These are phyloP conservation scores for Lolium rigidum DNA, from an alignment of 176 grass and related monocot species.

Conservation along the genomic window DNA sequence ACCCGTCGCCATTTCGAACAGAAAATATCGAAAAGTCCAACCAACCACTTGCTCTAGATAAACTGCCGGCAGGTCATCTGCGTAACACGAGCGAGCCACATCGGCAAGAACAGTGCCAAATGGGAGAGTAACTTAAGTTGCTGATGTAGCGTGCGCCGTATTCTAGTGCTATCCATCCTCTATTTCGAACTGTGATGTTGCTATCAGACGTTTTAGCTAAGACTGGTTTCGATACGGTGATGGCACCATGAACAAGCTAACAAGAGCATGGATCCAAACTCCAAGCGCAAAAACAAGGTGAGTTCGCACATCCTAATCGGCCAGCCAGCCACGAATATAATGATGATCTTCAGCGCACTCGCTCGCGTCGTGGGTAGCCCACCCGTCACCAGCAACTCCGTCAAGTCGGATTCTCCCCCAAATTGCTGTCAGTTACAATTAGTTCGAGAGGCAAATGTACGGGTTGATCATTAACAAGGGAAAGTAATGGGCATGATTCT, in stretches of 20 bases:
- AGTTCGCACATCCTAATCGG: constrained; percentile 46
- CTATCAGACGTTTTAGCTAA: neutral
- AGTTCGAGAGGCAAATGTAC: neutral
- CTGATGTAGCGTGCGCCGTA: neutral
- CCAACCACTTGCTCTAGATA: constrained; percentile 1
- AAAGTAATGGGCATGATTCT: neutral
- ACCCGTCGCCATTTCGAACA: constrained; percentile 16
- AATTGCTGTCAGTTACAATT: neutral
- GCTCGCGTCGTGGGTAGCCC: constrained; percentile 44
- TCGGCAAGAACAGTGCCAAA: constrained; percentile 34
- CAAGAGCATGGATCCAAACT: neutral
- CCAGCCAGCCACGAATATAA: neutral
- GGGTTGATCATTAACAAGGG: neutral
- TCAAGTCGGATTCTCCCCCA: neutral
- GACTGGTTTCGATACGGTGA: constrained; percentile 26
- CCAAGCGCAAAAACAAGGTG: neutral
- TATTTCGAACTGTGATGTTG: neutral
- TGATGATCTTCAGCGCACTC: neutral
- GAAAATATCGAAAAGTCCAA: constrained; percentile 35
- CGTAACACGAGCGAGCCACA: constrained; percentile 27
- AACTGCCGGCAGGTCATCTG: constrained; percentile 10
- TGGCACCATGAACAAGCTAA: constrained; percentile 31
- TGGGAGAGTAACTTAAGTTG: constrained; percentile 14
- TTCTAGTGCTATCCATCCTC: too few relatives aligned
- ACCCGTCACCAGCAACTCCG: constrained; percentile 3